phyloP scores from a whole-genome alignment of 2,329 filamentous ascomycete species.

The Pleoardoris graminearum region DNA sequence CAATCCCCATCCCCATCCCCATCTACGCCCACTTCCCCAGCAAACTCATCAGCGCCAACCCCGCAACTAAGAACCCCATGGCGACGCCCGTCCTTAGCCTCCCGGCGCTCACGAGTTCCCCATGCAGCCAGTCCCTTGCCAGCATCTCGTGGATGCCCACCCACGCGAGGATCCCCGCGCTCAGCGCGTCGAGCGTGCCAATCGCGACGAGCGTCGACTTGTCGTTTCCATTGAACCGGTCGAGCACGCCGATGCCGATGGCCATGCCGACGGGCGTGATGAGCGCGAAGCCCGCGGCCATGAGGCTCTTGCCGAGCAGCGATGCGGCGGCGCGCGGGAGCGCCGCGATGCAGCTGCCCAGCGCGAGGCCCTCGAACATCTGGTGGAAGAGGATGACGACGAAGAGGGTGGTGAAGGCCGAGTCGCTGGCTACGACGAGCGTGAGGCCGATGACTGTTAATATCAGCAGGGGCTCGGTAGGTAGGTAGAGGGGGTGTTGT shows the following conservation, averaged over 20 bases:
- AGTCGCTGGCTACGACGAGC: slow-evolving; percentile 58
- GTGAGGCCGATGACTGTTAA: slow-evolving; percentile 64
- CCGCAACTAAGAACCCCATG: slow-evolving; percentile 59
- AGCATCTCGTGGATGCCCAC: slow-evolving; percentile 80
- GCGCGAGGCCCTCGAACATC: slow-evolving; percentile 75
- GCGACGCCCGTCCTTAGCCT: slow-evolving; percentile 55
- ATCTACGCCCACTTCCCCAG: slow-evolving; percentile 72
- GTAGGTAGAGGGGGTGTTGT: too few species aligned
- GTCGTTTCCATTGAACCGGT: slow-evolving; percentile 74
- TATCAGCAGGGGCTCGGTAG: too few species aligned
- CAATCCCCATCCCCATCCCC: background rate
- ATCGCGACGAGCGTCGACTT: slow-evolving; percentile 69
- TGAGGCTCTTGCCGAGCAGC: slow-evolving; percentile 58
- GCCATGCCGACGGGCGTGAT: slow-evolving; percentile 80
- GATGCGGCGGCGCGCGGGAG: slow-evolving; percentile 50
- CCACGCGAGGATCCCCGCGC: slow-evolving; percentile 77
- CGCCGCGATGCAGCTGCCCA: slow-evolving; percentile 70
- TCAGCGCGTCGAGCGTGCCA: slow-evolving; percentile 73
- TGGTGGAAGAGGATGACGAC: slow-evolving; percentile 76
- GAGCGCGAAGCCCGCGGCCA: slow-evolving; percentile 67
- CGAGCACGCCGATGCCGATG: slow-evolving; percentile 73
- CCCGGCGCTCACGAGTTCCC: slow-evolving; percentile 55
- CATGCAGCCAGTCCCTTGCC: slow-evolving; percentile 71
- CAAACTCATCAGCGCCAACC: slow-evolving; percentile 71
- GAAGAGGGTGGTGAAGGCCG: slow-evolving; percentile 56